These are phyloP conservation scores for Stemphylium vesicarium DNA, from an alignment of 2,329 filamentous ascomycete genomes.

Conservation along the genomic window DNA sequence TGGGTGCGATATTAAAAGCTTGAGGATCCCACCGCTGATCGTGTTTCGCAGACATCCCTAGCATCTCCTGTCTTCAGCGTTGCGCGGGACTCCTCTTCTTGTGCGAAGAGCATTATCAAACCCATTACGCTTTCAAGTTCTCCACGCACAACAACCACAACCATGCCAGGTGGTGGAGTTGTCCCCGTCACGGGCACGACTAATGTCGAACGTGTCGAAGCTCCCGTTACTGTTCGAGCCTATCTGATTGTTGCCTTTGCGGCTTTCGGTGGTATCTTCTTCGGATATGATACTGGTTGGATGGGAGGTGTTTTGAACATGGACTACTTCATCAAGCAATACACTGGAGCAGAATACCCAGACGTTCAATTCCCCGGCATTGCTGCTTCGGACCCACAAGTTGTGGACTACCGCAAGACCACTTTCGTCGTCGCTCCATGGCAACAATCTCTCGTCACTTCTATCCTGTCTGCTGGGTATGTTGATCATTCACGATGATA, in stretches of 20 bases:
- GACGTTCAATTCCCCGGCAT: conserved; percentile 48
- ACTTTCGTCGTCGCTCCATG: conserved; percentile 39
- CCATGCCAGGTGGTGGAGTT: conserved; percentile 47
- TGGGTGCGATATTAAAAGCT: conserved; percentile 41
- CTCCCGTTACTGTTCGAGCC: conserved; percentile 56
- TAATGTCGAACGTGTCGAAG: conserved; percentile 64
- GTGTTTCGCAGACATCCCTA: conserved; percentile 32
- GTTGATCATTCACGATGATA: not conserved
- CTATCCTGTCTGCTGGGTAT: conserved; percentile 70
- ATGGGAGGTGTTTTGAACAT: conserved; percentile 69
- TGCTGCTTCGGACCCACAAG: conserved; percentile 64
- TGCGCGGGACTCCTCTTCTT: conserved; percentile 31
- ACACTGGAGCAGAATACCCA: conserved; percentile 42
- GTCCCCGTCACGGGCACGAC: conserved; percentile 45
- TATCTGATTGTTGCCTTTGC: conserved; percentile 58
- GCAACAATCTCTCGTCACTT: conserved; percentile 68
- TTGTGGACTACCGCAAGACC: conserved; percentile 64
- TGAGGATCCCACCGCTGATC: conserved; percentile 23
- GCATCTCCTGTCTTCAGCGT: conserved; percentile 26
- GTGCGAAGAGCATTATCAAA: conserved; percentile 21
- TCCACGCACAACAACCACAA: conserved; percentile 26
- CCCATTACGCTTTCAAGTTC: conserved; percentile 10
- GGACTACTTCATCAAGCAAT: conserved; percentile 49
- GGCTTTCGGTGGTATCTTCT: conserved; percentile 64
- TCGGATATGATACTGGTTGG: conserved; percentile 81